These are phyloP conservation scores for Ruellia speciosa DNA, from an alignment of 305 asterid genomes.

Conservation along the genomic window DNA sequence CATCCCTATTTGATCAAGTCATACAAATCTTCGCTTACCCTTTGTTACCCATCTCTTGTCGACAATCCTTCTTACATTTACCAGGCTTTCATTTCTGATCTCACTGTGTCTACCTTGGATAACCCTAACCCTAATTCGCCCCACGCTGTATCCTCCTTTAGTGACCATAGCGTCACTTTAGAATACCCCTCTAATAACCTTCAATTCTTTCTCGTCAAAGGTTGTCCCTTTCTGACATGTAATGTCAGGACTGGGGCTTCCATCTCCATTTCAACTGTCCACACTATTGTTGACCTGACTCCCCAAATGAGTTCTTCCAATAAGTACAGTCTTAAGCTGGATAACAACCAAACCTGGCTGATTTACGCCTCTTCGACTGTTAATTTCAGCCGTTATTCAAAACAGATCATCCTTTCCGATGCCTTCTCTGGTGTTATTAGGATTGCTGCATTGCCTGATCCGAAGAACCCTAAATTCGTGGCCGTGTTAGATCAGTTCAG, in stretches of 20 bases:
- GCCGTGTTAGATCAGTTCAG: constrained; percentile 44
- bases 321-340: constrained; percentile 54
- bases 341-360: constrained; percentile 72
- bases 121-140: constrained; percentile 34
- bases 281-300: constrained; percentile 46
- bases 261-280: constrained; percentile 62
- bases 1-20: constrained; percentile 72
- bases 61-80: constrained; percentile 44
- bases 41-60: constrained; percentile 51
- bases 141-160: constrained; percentile 52
- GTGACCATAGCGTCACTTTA: constrained; percentile 62
- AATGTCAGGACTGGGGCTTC: constrained; percentile 28
- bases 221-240: constrained; percentile 74
- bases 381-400: constrained; percentile 36
- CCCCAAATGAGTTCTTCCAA: constrained; percentile 36
- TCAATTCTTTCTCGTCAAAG: constrained; percentile 60
- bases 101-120: constrained; percentile 40
- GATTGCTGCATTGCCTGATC: constrained; percentile 55
- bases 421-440: constrained; percentile 57
- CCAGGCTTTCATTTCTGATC: constrained; percentile 52
- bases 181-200: constrained; percentile 63
- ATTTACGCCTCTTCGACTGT: constrained; percentile 64
- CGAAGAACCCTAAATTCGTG: constrained; percentile 29
- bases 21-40: constrained; percentile 40
- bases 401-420: constrained; percentile 33